Base-by-base conservation (phyloP, 2,329 filamentous ascomycete species). In the Cladophialophora psammophila region DNA sequence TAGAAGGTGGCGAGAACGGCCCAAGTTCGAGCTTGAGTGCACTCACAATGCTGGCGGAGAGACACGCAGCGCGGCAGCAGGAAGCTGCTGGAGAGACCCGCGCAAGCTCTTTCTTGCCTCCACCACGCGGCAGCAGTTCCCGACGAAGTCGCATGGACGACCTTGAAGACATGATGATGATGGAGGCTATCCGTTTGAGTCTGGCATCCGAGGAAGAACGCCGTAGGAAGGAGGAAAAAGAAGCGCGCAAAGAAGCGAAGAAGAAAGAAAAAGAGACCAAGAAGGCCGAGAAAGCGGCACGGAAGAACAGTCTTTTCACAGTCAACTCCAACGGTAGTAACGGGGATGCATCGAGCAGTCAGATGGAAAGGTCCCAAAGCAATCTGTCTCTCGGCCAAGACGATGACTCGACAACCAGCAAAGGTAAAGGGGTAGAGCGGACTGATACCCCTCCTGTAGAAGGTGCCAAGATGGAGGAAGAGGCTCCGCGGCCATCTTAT, bases 121-220 rank as follows among this genome's bases (percentile, higher is more conserved):
- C 81, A 5, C 76, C 80, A 15, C 79, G 80, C n/a, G 77, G 85
- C 7, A 77, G 79, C 18, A 85, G 83, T 72, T 86, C 85, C 40
- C 81, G 89, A 67, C 81, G 87, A 68, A 86, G 79, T 64, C 85
- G 92, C 35, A 88, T 96, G 76, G 92, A 96, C 26, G 94, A 98
- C 72, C 85, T 98, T 0, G 95, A 99, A 77, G 94, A 97, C 57
- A 91, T 99, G 83, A 99, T 99, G 95, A 93, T 98, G 84, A 93
- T 95, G 85, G 95, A 99, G 78, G 95, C 95, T 0, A 96, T 99
- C 56, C 86, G 95, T 45, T 79, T 97, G 35, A 97, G 93, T 56
- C 83, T 99, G n/a, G 93, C 91, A 0, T 90, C 92, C 1, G 95
- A 99, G 77, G 94, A 98, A 74, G 94, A 98, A 50, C 87, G 94